A percentile compares a stretch with the other conserved stretches of the same genome.
Evolutionary conservation across 805 yeast species (phyloP).

Genomic region (Candida jianshihensis): DNA sequence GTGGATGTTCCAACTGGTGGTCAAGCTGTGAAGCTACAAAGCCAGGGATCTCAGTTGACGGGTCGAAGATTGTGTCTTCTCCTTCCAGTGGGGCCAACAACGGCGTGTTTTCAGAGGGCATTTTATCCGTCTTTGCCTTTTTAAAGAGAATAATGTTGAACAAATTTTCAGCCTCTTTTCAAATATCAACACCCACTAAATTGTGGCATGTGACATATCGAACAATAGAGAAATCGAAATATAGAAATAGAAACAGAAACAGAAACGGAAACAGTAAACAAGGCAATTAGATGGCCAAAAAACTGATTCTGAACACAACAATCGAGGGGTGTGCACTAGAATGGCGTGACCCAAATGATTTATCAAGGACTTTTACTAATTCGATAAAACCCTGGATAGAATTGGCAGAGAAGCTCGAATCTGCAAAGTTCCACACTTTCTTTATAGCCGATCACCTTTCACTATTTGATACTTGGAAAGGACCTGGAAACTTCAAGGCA

Average conservation of each 20-base stretch:
- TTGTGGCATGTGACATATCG: too few species aligned
- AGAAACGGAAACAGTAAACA: too few species aligned
- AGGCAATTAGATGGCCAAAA: constrained; percentile 4
- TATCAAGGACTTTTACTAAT: constrained; percentile 21
- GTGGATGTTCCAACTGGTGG: constrained; percentile 11
- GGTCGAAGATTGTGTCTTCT: constrained; percentile 21
- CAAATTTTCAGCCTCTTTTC: too few species aligned
- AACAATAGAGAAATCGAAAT: too few species aligned
- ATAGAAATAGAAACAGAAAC: too few species aligned
- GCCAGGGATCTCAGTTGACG: constrained; percentile 27
- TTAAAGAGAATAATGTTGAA: too few species aligned
- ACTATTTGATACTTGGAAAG: constrained; percentile 7
- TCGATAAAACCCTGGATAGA: constrained; percentile 30
- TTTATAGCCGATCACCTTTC: constrained; percentile 16
- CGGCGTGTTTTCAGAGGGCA: constrained; percentile 12
- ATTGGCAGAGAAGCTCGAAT: constrained; percentile 28
- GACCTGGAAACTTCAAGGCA: constrained; percentile 6
- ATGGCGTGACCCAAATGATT: constrained; percentile 35
- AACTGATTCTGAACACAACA: too few species aligned
- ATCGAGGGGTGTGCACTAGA: too few species aligned
- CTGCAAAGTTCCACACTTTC: constrained; percentile 30
- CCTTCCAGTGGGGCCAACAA: constrained; percentile 11
- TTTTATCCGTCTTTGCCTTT: too few species aligned
- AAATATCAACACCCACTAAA: too few species aligned
- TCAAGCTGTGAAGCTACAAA: constrained; percentile 27